Evolutionary conservation across 345 rosid species (phyloP).

Genomic region (Eucalyptus regnans): DNA sequence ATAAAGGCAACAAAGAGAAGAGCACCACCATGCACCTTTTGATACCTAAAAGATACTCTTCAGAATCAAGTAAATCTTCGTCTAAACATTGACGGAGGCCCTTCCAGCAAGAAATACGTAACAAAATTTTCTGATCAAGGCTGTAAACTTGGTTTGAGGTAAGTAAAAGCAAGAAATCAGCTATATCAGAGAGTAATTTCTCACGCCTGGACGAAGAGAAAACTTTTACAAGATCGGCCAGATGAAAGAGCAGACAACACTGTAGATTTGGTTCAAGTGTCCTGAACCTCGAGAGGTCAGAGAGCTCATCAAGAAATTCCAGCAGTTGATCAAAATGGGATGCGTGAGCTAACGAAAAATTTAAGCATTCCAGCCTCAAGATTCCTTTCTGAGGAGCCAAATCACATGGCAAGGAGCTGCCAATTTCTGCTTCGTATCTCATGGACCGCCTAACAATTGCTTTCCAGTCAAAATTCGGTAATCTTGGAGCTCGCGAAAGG

Average conservation of each 20-base stretch:
- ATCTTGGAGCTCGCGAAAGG: slow-evolving; percentile 72
- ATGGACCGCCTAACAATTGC: slow-evolving; percentile 65
- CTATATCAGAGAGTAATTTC: slow-evolving; percentile 57
- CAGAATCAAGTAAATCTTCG: slow-evolving; percentile 48
- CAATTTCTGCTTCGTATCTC: slow-evolving; percentile 55
- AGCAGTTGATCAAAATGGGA: slow-evolving; percentile 52
- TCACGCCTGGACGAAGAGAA: slow-evolving; percentile 75
- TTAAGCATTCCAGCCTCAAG: slow-evolving; percentile 64
- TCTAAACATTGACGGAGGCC: slow-evolving; percentile 66
- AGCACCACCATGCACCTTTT: slow-evolving; percentile 66
- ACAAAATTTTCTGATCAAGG: slow-evolving; percentile 29
- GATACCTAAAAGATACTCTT: slow-evolving; percentile 30
- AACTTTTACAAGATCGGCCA: slow-evolving; percentile 47
- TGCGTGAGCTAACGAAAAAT: slow-evolving; percentile 60
- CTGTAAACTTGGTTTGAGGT: slow-evolving; percentile 24
- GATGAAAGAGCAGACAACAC: slow-evolving; percentile 46
- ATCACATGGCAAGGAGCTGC: slow-evolving; percentile 14
- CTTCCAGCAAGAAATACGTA: slow-evolving; percentile 71
- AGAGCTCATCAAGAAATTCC: slow-evolving; percentile 65
- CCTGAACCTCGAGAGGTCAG: slow-evolving; percentile 68
- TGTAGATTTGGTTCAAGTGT: slow-evolving; percentile 57
- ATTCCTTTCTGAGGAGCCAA: slow-evolving; percentile 19
- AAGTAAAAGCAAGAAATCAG: slow-evolving; percentile 32
- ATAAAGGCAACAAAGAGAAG: slow-evolving; percentile 44
- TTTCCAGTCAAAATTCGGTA: slow-evolving; percentile 82